Evolutionary conservation across 345 rosid genomes (phyloP).

Genomic region (Stellera chamaejasme): DNA sequence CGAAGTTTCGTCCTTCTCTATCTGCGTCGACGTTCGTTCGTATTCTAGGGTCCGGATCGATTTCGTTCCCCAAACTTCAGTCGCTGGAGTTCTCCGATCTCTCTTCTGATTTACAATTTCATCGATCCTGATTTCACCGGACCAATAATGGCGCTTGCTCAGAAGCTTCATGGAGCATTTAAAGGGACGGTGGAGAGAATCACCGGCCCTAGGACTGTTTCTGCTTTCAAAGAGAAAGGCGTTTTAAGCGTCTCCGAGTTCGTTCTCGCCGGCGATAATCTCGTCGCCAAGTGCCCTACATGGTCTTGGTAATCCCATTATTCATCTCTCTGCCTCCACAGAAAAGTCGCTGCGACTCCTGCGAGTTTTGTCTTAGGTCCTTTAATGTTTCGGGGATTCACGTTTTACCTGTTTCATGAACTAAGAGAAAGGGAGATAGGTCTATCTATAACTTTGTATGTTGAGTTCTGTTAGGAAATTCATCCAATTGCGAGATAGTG

Average conservation of each 20-base stretch:
- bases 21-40: neutral
- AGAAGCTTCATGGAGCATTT: slow-evolving; percentile 80
- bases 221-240: slow-evolving; percentile 97
- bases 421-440: too few relatives aligned
- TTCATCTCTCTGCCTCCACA: neutral
- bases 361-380: too few relatives aligned
- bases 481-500: neutral
- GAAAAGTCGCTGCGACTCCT: too few relatives aligned
- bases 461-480: neutral
- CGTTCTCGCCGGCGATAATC: slow-evolving; percentile 88
- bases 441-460: neutral
- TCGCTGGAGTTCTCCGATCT: neutral
- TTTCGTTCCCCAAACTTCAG: neutral
- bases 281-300: slow-evolving; percentile 97
- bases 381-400: too few relatives aligned
- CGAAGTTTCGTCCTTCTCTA: neutral
- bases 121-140: slow-evolving; percentile 3
- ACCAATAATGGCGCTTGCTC: slow-evolving; percentile 48
- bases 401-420: too few relatives aligned
- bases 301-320: slow-evolving; percentile 74
- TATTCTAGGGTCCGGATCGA: slow-evolving; percentile 4
- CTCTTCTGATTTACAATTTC: neutral
- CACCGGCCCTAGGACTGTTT: slow-evolving; percentile 84
- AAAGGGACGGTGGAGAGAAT: slow-evolving; percentile 93
- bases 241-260: slow-evolving; percentile 94